Evolutionary conservation across 768 basidiomycete genomes (phyloP).

Genomic region (Podaxis rugospora): DNA sequence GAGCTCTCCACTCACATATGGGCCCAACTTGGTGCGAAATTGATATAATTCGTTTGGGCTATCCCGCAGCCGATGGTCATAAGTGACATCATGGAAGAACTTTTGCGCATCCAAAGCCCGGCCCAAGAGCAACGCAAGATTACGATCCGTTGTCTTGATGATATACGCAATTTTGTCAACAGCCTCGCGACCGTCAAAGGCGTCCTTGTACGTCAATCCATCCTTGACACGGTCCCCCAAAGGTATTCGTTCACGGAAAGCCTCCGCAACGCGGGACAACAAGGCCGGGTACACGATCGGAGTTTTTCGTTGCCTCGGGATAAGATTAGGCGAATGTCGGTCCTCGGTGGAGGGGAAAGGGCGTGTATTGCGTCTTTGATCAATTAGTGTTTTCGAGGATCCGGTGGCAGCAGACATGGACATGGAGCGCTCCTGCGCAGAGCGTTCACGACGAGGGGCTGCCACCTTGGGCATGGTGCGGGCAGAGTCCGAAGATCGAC

Average conservation of each 20-base stretch:
- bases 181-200: constrained; percentile 95
- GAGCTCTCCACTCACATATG: constrained; percentile 79
- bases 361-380: constrained; percentile 25
- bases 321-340: constrained; percentile 34
- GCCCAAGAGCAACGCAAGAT: constrained; percentile 91
- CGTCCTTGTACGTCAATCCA: constrained; percentile 92
- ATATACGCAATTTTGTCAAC: constrained; percentile 97
- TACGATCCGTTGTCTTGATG: constrained; percentile 97
- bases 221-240: constrained; percentile 86
- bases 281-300: constrained; percentile 94
- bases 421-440: constrained; percentile 65
- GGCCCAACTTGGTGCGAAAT: constrained; percentile 81
- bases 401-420: constrained; percentile 67
- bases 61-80: constrained; percentile 93
- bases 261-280: constrained; percentile 90
- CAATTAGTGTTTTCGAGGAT: constrained; percentile 44
- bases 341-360: constrained; percentile 32
- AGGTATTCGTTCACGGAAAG: constrained; percentile 79
- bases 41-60: constrained; percentile 88
- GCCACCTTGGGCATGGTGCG: constrained; percentile 52
- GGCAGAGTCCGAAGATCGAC: constrained; percentile 70
- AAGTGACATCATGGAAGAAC: constrained; percentile 99
- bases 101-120: constrained; percentile 96
- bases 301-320: constrained; percentile 45
- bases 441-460: constrained; percentile 54